Base-by-base conservation (phyloP, 257 asterid species). In the Nicotiana obtusifolia region DNA sequence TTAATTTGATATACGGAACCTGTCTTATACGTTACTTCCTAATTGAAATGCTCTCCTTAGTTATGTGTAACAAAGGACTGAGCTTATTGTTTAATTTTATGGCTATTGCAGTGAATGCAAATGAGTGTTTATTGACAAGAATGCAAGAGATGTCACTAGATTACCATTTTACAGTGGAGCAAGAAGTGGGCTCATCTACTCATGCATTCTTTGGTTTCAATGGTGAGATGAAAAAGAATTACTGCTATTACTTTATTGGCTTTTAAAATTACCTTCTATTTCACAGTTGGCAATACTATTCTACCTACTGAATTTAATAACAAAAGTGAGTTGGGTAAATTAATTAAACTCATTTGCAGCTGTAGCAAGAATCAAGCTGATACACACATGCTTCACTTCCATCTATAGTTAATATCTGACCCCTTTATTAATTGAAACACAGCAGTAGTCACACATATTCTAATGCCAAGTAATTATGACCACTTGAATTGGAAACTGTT, bases 151-250 rank as follows among this genome's bases (percentile, higher is more conserved):
- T 95, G 99, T 95, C 98, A 20, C 49, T 95, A 81, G 98, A 93
- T 88, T 95, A 95, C 67, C 99, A 95, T 83, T 93, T 95, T 35
- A 95, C 89, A 5, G 98, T 95, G 64, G 99, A 95, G 86, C 99
- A 95, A 90, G 99, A 95, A 90, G 99, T 95, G 61, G 99, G 99
- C 44, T 93, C 99, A 35, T 87, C 99, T 54, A 95, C 99, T 80
- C 99, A 95, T 89, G 99, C 99, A 60, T 95, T 95, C 90, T 95
- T 95, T 82, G 99, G 99, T 82, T 95, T 95, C 89, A 95, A 95
- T 75, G 99, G 99, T 92, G 79, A 71, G 84, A 7, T 19, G 3
- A 17, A 28, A 64, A 64, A 64, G 15, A 64, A 3, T 5, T 3
- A 49, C 14, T 30, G 3, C 2, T 26, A 13, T n/a, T 54, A 10